Conservation (phyloP, 257 asterid genomes). For the Solanum sitiens region DNA sequence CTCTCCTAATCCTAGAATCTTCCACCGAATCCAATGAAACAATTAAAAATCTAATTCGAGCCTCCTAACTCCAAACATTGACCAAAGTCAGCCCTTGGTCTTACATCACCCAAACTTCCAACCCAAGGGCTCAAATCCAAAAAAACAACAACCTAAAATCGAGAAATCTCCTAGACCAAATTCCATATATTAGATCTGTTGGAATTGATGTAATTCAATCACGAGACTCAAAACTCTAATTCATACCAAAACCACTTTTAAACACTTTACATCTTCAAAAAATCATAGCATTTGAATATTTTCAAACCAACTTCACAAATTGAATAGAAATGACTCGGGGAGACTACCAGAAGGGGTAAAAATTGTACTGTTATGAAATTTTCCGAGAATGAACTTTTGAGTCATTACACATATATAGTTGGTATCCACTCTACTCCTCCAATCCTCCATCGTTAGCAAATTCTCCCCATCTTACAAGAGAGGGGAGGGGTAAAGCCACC, state of each 20-base stretch:
- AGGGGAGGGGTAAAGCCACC: not conserved
- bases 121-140: not conserved
- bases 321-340: not conserved
- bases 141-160: too few species aligned
- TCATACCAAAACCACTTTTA: not conserved
- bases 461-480: too few species aligned
- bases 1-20: not conserved
- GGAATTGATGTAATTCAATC: not conserved
- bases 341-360: not conserved
- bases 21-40: not conserved
- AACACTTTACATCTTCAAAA: not conserved
- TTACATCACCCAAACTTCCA: not conserved
- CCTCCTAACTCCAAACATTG: not conserved
- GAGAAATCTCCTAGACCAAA: not conserved
- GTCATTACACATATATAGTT: not conserved
- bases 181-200: too few species aligned
- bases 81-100: not conserved
- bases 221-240: not conserved
- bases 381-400: not conserved
- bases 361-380: not conserved
- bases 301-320: not conserved
- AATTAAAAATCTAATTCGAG: not conserved
- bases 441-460: not conserved
- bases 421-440: not conserved
- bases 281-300: not conserved